Evolutionary conservation across 1,284 basidiomycete species (phyloP), one percentile per base, ranked within the genome.

Genomic region (Sporisorium exsertum): DNA sequence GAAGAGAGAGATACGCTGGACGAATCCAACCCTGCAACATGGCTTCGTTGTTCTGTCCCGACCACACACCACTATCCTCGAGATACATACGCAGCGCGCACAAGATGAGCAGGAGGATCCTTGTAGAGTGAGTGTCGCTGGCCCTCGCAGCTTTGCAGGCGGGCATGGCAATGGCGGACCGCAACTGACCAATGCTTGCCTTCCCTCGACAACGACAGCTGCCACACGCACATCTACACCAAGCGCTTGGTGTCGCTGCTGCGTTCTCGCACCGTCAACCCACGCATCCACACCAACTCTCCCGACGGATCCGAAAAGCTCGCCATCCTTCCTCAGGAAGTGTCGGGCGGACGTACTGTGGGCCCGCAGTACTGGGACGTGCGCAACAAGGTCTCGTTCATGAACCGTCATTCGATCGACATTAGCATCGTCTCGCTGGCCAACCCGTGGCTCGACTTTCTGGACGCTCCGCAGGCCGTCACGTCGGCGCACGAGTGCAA

Each of bases 371-470:
- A 94, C 84, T 94, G 92, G 92, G 91, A 93, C 73, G 87, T 91
- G 64, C 88, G 90, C 60, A 90, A 92, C 82, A 93, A 92, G 85
- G 86, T 93, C 49, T 88, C 88, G 64, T 93, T 93, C 85, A 93
- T 93, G 92, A 89, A 93, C 80, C 88, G 86, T 65, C 92, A 93
- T 83, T 89, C 88, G 22, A 93, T 93, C 60, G 90, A 92, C 81
- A 85, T 61, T 22, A 56, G 72, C 70, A 52, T 84, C 47, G 66
- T 82, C 33, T 64, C 65, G 69, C 90, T 92, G 84, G 93, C 93
- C 29, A 94, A 94, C 81, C 93, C 93, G 15, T 94, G 93, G 93
- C 88, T 94, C 26, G 93, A 94, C 84, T 94, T 93, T 82, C 88
- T 94, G 29, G 84, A 91, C 5, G 88, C 92, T 9, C 80, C 88